phyloP scores from a whole-genome alignment of 2,329 filamentous ascomycete genomes.

The Mycosphaerella arachidis region DNA sequence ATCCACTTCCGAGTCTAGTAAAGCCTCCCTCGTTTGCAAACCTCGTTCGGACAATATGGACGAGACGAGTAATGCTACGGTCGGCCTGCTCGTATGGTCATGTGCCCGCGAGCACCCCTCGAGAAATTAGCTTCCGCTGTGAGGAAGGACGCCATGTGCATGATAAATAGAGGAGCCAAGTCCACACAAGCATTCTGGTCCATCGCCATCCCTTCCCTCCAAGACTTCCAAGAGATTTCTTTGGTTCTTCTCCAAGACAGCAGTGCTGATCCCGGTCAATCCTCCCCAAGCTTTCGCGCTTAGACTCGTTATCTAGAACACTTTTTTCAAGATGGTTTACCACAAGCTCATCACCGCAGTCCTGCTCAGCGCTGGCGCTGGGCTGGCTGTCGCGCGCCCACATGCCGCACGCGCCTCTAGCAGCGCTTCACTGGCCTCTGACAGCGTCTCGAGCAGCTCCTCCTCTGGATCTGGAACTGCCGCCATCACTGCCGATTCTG shows the following conservation, averaged over 20 bases:
- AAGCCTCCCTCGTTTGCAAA: background rate
- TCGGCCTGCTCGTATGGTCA: background rate
- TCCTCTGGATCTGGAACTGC: conserved; percentile 1
- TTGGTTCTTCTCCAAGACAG: conserved; percentile 11
- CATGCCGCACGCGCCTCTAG: background rate
- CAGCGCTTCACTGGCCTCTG: background rate
- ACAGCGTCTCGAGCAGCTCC: background rate
- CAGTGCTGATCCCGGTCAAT: conserved; percentile 14
- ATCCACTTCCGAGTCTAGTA: background rate
- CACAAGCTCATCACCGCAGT: conserved; percentile 14
- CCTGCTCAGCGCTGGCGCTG: conserved; percentile 17
- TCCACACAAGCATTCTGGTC: conserved; percentile 10
- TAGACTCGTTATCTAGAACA: background rate
- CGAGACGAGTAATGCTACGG: background rate
- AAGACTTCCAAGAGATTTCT: conserved; percentile 8
- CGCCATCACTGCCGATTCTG: conserved; percentile 3
- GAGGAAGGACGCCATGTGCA: background rate
- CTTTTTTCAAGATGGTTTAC: conserved; percentile 16
- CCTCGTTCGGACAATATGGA: background rate
- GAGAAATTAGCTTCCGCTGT: background rate
- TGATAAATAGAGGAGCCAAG: conserved; percentile 16
- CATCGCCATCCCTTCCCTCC: conserved; percentile 4
- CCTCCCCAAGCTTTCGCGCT: conserved; percentile 8
- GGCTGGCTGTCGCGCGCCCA: conserved; percentile 14
- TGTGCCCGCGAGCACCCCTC: background rate